Conservation (phyloP, 1,139 yeast genomes). For the Spencermartinsiella ligniputridi region DNA sequence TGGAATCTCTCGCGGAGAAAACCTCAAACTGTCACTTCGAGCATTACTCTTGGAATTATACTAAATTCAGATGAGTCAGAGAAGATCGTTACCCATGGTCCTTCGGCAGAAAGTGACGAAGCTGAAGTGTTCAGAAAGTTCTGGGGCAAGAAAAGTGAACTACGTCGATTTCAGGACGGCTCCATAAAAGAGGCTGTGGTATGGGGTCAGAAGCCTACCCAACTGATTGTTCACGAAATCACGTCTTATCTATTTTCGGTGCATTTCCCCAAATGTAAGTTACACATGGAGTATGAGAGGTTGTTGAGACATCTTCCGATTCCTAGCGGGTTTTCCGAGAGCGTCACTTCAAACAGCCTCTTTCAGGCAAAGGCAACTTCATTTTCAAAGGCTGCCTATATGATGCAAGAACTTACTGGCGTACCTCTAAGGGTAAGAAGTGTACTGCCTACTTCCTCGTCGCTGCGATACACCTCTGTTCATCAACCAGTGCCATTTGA, state of each 20-base stretch:
- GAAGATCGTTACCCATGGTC: conserved; percentile 81
- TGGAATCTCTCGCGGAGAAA: conserved; percentile 57
- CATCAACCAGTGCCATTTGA: conserved; percentile 84
- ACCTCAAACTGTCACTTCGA: conserved; percentile 30
- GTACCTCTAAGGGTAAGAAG: conserved; percentile 73
- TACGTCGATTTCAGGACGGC: conserved; percentile 85
- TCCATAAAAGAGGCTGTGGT: conserved; percentile 83
- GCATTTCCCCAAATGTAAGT: conserved; percentile 43
- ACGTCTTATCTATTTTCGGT: conserved; percentile 56
- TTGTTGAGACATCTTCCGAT: conserved; percentile 46
- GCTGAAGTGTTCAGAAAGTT: conserved; percentile 66
- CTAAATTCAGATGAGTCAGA: conserved; percentile 75
- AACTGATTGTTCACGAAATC: conserved; percentile 64
- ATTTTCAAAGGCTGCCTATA: conserved; percentile 61
- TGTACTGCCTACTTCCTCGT: conserved; percentile 62
- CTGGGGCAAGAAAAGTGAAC: conserved; percentile 85
- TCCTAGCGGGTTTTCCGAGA: conserved; percentile 51
- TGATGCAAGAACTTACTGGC: conserved; percentile 44
- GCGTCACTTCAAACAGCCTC: conserved; percentile 47
- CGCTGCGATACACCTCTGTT: conserved; percentile 68
- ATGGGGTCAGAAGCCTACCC: conserved; percentile 58
- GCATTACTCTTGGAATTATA: conserved; percentile 51
- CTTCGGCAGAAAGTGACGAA: conserved; percentile 54
- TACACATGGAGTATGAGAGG: conserved; percentile 18
- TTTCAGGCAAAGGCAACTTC: conserved; percentile 58